Conservation (phyloP, 2,329 filamentous ascomycete genomes). For the Emmonsia crescens region DNA sequence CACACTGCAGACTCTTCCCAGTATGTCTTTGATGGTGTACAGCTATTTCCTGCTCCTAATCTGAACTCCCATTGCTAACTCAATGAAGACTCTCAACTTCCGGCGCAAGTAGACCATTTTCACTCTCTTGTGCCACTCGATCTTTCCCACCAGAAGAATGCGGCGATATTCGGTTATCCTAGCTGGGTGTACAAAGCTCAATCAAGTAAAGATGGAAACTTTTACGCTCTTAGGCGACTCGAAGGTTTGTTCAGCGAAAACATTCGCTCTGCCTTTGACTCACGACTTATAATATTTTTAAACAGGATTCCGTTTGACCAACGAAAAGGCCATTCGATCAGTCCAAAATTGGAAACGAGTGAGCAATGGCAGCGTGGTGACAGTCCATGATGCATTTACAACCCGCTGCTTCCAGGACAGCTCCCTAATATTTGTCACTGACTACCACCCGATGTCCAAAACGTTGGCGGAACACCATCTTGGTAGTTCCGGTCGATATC, state of each 20-base stretch:
- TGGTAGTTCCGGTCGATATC: constrained; percentile 29
- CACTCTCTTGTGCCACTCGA: constrained; percentile 88
- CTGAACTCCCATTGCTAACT: neutral
- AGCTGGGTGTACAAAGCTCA: constrained; percentile 95
- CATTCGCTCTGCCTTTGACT: neutral
- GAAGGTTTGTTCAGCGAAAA: constrained; percentile 46
- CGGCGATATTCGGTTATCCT: constrained; percentile 70
- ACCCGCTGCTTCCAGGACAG: constrained; percentile 87
- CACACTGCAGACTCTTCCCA: constrained; percentile 72
- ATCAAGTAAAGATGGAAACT: constrained; percentile 75
- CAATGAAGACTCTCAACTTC: constrained; percentile 53
- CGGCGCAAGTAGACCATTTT: constrained; percentile 69
- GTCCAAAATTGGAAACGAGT: constrained; percentile 86
- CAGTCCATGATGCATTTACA: constrained; percentile 85
- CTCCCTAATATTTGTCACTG: constrained; percentile 85
- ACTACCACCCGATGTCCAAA: constrained; percentile 85
- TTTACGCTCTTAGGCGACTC: constrained; percentile 77
- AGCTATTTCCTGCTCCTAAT: neutral
- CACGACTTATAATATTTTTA: constrained; percentile 5
- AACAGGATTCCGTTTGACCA: constrained; percentile 70
- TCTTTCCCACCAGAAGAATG: constrained; percentile 65
- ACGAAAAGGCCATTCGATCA: constrained; percentile 75
- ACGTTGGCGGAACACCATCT: constrained; percentile 73
- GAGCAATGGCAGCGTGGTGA: constrained; percentile 69
- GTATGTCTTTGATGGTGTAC: constrained; percentile 32